Base-by-base conservation (phyloP, 2,329 filamentous ascomycete species). In the Diaporthe nobilis region DNA sequence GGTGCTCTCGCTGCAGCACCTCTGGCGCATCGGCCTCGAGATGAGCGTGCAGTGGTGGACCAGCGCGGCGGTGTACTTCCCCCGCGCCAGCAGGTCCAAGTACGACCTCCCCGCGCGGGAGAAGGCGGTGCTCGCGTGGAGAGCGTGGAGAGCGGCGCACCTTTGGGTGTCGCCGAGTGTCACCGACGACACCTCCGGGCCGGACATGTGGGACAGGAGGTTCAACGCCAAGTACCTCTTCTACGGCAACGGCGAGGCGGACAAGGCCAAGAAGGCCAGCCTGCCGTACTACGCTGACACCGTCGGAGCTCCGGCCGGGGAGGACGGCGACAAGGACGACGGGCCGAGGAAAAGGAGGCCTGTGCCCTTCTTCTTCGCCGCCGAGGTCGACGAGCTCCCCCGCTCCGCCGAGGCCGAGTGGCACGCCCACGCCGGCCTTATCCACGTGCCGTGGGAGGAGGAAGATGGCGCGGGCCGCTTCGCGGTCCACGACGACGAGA, bases 1-100 rank as follows among this genome's bases (percentile, higher is more conserved):
- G 8, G 86, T 90, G 0, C 88, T 99, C 6, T 91, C 95, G 1
- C 87, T 98, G 17, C 97, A 99, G 83, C 96, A 98, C 83, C 90
- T 98, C 34, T 96, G 93, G 92, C 92, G 96, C 53, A 93, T 99
- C 71, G 96, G 92, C 0, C 83, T 88, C 58, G 92, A 93, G 55
- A 93, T 93, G 87, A 87, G 91, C 72, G 92, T 97, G 4, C 87
- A 91, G 74, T 93, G 91, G 87, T 98, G 94, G 93, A 89, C 90
- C 6, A 93, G 92, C 76, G 93, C 90, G 2, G 91, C 98, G 65
- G 95, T 92, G 0, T 98, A 95, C 81, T 88, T 98, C 74, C 88
- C 92, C 2, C 81, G 81, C 60, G 55, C 79, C 49, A 76, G 77
- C n/a, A 78, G n/a, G 13, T 47, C 75, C 5, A 61, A 78, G 60